Evolutionary conservation across 2,329 filamentous ascomycete genomes (phyloP).

Genomic region (Tolypocladium sp.): DNA sequence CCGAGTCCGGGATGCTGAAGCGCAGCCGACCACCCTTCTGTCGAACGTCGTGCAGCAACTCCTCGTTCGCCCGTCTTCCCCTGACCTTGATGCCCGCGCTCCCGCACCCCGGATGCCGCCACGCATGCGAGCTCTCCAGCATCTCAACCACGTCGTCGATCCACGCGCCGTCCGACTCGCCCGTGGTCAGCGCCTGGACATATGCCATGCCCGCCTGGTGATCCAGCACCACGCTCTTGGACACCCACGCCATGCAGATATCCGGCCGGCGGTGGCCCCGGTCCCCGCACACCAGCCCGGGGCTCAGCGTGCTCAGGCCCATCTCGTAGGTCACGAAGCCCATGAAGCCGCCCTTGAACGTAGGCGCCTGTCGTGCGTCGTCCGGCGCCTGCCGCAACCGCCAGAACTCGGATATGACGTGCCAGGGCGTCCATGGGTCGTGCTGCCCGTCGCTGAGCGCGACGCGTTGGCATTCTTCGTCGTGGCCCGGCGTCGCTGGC

Average conservation of each 20-base stretch:
- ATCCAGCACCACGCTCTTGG: constrained; percentile 69
- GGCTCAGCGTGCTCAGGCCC: constrained; percentile 41
- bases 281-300: constrained; percentile 14
- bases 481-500: constrained; percentile 8
- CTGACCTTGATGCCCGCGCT: constrained; percentile 1
- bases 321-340: constrained; percentile 82
- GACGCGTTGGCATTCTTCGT: constrained; percentile 17
- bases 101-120: constrained; percentile 13
- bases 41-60: constrained; percentile 7
- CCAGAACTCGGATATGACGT: constrained; percentile 38
- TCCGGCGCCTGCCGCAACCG: constrained; percentile 14
- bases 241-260: constrained; percentile 67
- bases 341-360: constrained; percentile 78
- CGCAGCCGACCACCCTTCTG: constrained; percentile 7
- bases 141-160: constrained; percentile 16
- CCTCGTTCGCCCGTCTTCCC: constrained; percentile 8
- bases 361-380: constrained; percentile 14
- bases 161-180: constrained; percentile 20
- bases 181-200: constrained; percentile 42
- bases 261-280: constrained; percentile 48
- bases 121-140: constrained; percentile 22
- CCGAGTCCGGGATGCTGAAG: constrained; percentile 30
- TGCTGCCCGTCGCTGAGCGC: constrained; percentile 12
- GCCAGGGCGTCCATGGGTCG: constrained; percentile 34
- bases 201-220: constrained; percentile 52